These are phyloP conservation scores for Scenedesmus sp. DNA, from an alignment of 163 green algal species.

Conservation along the genomic window DNA sequence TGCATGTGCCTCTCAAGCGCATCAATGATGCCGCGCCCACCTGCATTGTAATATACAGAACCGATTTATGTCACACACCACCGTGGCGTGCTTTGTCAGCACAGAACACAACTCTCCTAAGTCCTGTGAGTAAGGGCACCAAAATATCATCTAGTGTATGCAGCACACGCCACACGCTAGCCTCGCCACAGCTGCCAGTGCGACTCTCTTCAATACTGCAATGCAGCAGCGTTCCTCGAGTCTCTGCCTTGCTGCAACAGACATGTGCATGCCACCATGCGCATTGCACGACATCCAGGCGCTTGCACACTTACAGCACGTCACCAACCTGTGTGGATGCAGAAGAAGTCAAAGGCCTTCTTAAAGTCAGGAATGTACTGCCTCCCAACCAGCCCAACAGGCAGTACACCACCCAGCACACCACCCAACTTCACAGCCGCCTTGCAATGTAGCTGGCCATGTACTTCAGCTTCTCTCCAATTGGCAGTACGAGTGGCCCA, in stretches of 20 bases:
- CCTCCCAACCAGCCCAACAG: neutral
- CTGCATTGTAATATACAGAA: neutral
- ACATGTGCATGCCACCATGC: neutral
- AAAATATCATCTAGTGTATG: too few relatives aligned
- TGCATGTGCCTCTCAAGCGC: conserved; percentile 96
- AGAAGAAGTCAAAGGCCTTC: conserved; percentile 97
- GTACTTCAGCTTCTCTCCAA: conserved; percentile 95
- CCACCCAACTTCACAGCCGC: conserved; percentile 66
- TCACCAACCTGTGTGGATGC: conserved; percentile 95
- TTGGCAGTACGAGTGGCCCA: conserved; percentile 92
- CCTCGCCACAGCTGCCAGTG: too few relatives aligned
- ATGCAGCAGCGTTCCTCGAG: too few relatives aligned
- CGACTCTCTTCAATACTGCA: too few relatives aligned
- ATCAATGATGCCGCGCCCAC: conserved; percentile 91
- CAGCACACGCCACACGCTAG: too few relatives aligned
- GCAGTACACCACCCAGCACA: conserved; percentile 15
- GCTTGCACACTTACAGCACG: conserved; percentile 69
- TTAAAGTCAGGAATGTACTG: conserved; percentile 98
- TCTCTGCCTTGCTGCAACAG: neutral
- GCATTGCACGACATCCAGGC: neutral
- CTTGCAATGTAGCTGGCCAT: conserved; percentile 88
- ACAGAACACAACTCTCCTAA: too few relatives aligned
- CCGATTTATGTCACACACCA: too few relatives aligned
- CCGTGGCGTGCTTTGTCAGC: too few relatives aligned
- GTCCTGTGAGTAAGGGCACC: too few relatives aligned